Evolutionary conservation across 805 yeast genomes (phyloP).

Genomic region (Kazachstania kunashirensis): DNA sequence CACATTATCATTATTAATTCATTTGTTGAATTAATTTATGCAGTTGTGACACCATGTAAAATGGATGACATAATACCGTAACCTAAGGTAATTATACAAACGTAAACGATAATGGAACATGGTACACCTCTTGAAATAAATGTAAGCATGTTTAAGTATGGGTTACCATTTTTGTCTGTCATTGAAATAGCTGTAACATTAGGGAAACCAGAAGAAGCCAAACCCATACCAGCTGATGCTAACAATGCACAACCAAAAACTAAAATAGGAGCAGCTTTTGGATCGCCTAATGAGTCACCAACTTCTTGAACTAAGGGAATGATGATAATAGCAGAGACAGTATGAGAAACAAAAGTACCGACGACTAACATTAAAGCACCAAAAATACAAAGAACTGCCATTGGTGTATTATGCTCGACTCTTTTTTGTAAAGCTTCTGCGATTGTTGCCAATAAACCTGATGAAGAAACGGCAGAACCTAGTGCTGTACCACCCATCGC

Average conservation of each 20-base stretch:
- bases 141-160: slow-evolving; percentile 70
- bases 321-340: slow-evolving; percentile 90
- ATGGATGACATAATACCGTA: slow-evolving; percentile 55
- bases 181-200: slow-evolving; percentile 94
- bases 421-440: slow-evolving; percentile 58
- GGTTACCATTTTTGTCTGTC: slow-evolving; percentile 84
- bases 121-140: slow-evolving; percentile 91
- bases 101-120: slow-evolving; percentile 64
- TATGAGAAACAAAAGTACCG: slow-evolving; percentile 94
- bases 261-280: slow-evolving; percentile 52
- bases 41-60: slow-evolving; percentile 12
- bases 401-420: slow-evolving; percentile 52
- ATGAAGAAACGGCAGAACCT: slow-evolving; percentile 88
- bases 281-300: slow-evolving; percentile 58
- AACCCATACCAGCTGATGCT: slow-evolving; percentile 92
- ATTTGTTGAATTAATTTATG: too few species aligned
- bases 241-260: slow-evolving; percentile 45
- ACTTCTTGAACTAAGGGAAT: slow-evolving; percentile 84
- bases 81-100: slow-evolving; percentile 68
- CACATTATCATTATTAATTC: too few species aligned
- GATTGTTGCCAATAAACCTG: slow-evolving; percentile 73
- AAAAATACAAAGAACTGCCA: slow-evolving; percentile 68
- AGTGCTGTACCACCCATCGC: slow-evolving; percentile 97
- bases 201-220: slow-evolving; percentile 97
- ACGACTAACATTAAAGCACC: slow-evolving; percentile 74